Conservation (phyloP, 2,329 filamentous ascomycete species). For the Aureobasidium leucospermi region DNA sequence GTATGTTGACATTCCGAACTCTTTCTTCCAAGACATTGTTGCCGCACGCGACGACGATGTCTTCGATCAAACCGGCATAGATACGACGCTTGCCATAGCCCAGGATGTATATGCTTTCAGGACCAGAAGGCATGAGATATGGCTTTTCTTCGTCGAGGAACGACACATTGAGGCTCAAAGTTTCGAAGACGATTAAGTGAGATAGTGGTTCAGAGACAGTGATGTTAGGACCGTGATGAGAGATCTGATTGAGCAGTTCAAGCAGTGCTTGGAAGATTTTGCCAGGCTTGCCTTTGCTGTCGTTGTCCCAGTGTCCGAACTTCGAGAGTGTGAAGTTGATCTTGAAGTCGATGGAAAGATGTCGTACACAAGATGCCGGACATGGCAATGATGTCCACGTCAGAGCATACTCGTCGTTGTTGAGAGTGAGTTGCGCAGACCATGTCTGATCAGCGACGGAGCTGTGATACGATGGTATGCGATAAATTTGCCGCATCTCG, state of each 20-base stretch:
- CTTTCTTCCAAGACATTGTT: neutral
- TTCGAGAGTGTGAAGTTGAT: neutral
- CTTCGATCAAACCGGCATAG: neutral
- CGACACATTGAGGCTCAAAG: neutral
- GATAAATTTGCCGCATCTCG: constrained; percentile 7
- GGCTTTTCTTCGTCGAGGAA: constrained; percentile 2
- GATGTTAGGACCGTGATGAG: neutral
- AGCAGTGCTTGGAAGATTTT: neutral
- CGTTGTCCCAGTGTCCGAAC: constrained; percentile 4
- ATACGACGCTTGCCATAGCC: constrained; percentile 5
- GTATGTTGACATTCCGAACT: neutral
- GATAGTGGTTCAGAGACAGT: neutral
- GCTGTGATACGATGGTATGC: neutral
- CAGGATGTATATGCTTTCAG: neutral
- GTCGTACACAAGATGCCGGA: neutral
- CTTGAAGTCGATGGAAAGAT: neutral
- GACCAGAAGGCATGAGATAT: neutral
- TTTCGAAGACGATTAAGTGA: neutral
- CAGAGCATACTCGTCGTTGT: neutral
- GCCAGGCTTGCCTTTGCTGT: neutral
- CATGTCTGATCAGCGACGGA: neutral
- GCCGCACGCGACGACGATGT: neutral
- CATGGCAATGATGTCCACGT: neutral
- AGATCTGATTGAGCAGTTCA: neutral
- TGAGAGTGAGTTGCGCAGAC: neutral